These are phyloP conservation scores for Verticillium dahliae DNA, from an alignment of 2,329 filamentous ascomycete genomes.

Conservation along the genomic window DNA sequence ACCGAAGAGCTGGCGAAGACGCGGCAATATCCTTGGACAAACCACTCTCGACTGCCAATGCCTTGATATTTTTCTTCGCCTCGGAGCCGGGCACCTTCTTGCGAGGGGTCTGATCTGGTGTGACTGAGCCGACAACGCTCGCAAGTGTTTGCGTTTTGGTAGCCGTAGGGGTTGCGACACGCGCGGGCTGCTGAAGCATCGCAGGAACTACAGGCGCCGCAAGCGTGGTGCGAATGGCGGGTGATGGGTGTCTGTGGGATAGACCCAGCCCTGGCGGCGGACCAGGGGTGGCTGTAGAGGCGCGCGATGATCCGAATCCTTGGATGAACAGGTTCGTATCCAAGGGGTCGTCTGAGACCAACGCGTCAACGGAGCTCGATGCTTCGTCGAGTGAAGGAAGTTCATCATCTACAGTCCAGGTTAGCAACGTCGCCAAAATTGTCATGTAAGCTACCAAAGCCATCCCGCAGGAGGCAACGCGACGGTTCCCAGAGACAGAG, in stretches of 20 bases:
- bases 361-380: constrained; percentile 57
- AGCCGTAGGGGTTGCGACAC: constrained; percentile 5
- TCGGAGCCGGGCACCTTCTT: constrained; percentile 21
- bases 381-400: constrained; percentile 55
- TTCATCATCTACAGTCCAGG: constrained; percentile 50
- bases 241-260: constrained; percentile 29
- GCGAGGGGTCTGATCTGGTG: constrained; percentile 25
- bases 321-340: neutral
- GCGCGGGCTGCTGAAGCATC: constrained; percentile 2
- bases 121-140: constrained; percentile 12
- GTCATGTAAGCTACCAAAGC: neutral
- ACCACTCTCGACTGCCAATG: constrained; percentile 36
- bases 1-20: constrained; percentile 16
- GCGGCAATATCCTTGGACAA: constrained; percentile 38
- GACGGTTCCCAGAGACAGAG: constrained; percentile 8
- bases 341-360: constrained; percentile 55
- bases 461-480: neutral
- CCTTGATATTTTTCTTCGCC: constrained; percentile 37
- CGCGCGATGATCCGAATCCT: neutral
- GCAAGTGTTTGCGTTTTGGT: constrained; percentile 18
- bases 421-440: constrained; percentile 27
- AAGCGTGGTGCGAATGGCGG: constrained; percentile 13
- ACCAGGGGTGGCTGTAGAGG: neutral
- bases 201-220: constrained; percentile 10
- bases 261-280: constrained; percentile 38